phyloP scores from a whole-genome alignment of 495 filamentous ascomycete genomes.

The Aspergillus diversus region DNA sequence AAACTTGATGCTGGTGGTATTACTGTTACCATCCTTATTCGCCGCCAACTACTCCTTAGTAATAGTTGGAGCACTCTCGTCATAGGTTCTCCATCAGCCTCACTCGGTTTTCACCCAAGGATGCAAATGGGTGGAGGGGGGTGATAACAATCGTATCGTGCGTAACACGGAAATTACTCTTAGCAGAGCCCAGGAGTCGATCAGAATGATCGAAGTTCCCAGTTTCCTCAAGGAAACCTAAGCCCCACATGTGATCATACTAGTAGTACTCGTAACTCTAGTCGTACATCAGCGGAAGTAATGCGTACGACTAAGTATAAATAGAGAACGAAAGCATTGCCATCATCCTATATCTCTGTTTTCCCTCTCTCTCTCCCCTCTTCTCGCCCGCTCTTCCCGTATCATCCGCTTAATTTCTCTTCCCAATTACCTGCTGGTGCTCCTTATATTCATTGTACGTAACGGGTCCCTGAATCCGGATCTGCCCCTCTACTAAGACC shows the following conservation, averaged over 20 bases:
- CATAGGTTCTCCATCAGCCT: too few relatives aligned
- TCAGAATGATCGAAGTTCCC: too few relatives aligned
- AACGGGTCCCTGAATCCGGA: not conserved
- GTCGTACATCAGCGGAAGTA: not conserved
- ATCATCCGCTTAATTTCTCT: not conserved
- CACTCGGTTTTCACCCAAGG: too few relatives aligned
- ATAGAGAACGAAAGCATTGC: not conserved
- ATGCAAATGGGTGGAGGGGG: too few relatives aligned
- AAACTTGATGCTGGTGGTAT: constrained; percentile 1
- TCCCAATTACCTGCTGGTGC: constrained; percentile 3
- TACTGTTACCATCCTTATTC: not conserved
- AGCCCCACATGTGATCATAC: constrained; percentile 29
- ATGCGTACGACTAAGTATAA: not conserved
- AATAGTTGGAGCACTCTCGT: not conserved
- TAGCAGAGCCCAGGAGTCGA: too few relatives aligned
- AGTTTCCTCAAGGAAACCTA: not conserved
- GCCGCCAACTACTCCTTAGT: not conserved
- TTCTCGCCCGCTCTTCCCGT: not conserved
- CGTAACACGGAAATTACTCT: too few relatives aligned
- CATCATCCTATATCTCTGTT: not conserved
- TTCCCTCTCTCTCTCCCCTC: not conserved
- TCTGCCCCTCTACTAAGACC: not conserved
- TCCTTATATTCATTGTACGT: constrained; percentile 1
- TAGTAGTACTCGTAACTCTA: too few relatives aligned
- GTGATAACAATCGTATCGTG: too few relatives aligned